Evolutionary conservation across 2,329 filamentous ascomycete species (phyloP).

Genomic region (Aspergillus ochraceoroseus): DNA sequence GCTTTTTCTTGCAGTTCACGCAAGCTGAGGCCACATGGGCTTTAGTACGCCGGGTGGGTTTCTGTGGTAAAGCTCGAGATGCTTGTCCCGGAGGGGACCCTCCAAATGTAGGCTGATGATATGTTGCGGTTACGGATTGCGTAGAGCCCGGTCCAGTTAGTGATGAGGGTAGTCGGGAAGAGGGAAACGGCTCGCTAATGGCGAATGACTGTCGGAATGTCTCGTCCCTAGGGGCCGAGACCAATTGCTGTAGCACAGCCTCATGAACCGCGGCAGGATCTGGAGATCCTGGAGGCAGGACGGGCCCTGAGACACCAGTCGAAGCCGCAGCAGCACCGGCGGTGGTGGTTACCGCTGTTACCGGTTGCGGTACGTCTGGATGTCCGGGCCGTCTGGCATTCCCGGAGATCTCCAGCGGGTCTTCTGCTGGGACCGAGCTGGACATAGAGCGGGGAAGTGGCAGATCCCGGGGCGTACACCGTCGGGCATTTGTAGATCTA

Average conservation of each 20-base stretch:
- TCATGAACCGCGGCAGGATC: conserved; percentile 15
- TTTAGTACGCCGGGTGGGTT: conserved; percentile 44
- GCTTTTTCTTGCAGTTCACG: conserved; percentile 49
- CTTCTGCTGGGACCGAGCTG: conserved; percentile 37
- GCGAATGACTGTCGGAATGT: conserved; percentile 17
- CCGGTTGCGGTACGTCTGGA: conserved; percentile 27
- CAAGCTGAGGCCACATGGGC: conserved; percentile 48
- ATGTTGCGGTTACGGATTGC: conserved; percentile 23
- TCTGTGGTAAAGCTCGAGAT: conserved; percentile 31
- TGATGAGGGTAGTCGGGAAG: conserved; percentile 19
- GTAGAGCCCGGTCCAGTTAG: conserved; percentile 20
- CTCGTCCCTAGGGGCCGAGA: conserved; percentile 16
- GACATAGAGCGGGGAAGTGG: conserved; percentile 44
- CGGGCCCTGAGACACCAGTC: conserved; percentile 10
- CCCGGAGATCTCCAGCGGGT: conserved; percentile 37
- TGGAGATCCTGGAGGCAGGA: conserved; percentile 18
- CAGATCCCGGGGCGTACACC: conserved; percentile 38
- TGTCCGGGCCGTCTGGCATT: conserved; percentile 31
- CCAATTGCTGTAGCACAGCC: conserved; percentile 17
- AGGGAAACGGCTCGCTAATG: conserved; percentile 21
- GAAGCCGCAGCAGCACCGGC: conserved; percentile 11
- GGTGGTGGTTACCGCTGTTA: conserved; percentile 19
- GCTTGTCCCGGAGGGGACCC: conserved; percentile 20
- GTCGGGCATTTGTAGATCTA: conserved; percentile 37
- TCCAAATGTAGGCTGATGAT: conserved; percentile 26